phyloP scores from a whole-genome alignment of 352 stramenopile genomes.

The Globisporangium echinulatum region DNA sequence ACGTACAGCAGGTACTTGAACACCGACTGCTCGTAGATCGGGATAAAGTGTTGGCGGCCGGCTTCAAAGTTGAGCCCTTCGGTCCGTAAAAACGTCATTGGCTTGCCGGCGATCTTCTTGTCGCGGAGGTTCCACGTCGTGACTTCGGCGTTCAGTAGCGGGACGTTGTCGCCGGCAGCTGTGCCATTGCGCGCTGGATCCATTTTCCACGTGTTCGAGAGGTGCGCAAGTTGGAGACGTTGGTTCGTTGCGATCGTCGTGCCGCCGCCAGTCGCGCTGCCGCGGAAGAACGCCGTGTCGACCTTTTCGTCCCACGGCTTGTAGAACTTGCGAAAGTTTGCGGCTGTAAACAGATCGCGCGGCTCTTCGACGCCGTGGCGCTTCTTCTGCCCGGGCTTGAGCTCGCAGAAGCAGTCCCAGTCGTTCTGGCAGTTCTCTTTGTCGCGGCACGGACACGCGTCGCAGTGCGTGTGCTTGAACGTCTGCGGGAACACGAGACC shows the following conservation, averaged over 20 bases:
- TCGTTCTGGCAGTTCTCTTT: conserved; percentile 64
- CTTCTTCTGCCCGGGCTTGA: conserved; percentile 48
- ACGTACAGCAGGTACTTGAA: conserved; percentile 98
- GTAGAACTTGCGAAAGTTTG: conserved; percentile 96
- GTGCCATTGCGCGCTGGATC: conserved; percentile 84
- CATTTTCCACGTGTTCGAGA: conserved; percentile 93
- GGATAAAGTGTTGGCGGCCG: conserved; percentile 93
- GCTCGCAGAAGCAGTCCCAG: conserved; percentile 75
- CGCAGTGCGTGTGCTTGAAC: conserved; percentile 85
- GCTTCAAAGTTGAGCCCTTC: conserved; percentile 85
- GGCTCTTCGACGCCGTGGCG: conserved; percentile 63
- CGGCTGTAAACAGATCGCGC: conserved; percentile 95
- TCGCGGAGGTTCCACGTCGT: conserved; percentile 95
- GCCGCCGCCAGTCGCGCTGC: conserved; percentile 93
- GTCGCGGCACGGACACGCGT: conserved; percentile 62
- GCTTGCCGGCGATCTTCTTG: conserved; percentile 93
- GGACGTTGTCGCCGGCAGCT: conserved; percentile 41
- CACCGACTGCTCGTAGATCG: conserved; percentile 97
- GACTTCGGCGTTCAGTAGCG: conserved; percentile 95
- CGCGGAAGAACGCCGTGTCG: conserved; percentile 97
- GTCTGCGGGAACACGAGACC: conserved; percentile 89
- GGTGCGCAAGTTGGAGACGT: conserved; percentile 87
- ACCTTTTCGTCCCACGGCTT: conserved; percentile 95
- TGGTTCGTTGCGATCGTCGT: conserved; percentile 97
- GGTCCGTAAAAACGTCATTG: conserved; percentile 92